Evolutionary conservation across 2,329 filamentous ascomycete species (phyloP), one percentile per base, ranked within the genome.

Genomic region (Cladosporium sp.): DNA sequence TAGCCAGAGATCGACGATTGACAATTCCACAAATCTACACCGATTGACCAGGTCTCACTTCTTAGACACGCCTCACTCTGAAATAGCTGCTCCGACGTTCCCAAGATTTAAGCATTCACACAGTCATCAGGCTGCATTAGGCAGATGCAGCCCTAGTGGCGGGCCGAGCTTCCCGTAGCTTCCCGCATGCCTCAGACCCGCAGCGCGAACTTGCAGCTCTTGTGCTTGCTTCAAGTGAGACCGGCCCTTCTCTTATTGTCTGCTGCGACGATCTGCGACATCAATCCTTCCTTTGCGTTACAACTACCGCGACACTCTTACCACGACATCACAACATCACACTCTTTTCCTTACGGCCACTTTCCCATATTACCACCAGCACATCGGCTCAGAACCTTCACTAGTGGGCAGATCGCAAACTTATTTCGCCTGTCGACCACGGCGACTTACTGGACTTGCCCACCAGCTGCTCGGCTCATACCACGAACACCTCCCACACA

Each of bases 231-330:
- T 54, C 28, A 21, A 21, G 28, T 54, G 26, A 54, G 51, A 54
- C 51, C 11, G 51, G 51, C 26, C 26, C 51, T 54, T 46, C 34
- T 43, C 49, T 56, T 28, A 54, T 63, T 63, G 60, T 53, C 46
- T 54, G 48, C 51, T 32, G 51, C 51, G 51, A 54, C 51, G 32
- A 54, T 54, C 59, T 39, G 30, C 46, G 48, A 54, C 49, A 63
- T 25, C 28, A 34, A 54, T 43, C 30, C 34, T 63, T 63, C 49
- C 49, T 63, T 54, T 39, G 23, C 49, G 56, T 63, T 48, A 61
- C 46, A 36, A 25, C 39, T 54, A 63, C 49, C 36, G 21, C 48
- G 53, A 23, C 46, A 21, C 46, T 34, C 32, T 11, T 46, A 56
- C 18, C 60, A 30, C 60, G 23, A 56, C 26, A 58, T 63, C 34